A percentile compares a stretch with the other conserved stretches of the same genome.
These are phyloP conservation scores for Colletotrichum kahawae DNA, from an alignment of 2,329 filamentous ascomycete genomes.

Conservation along the genomic window DNA sequence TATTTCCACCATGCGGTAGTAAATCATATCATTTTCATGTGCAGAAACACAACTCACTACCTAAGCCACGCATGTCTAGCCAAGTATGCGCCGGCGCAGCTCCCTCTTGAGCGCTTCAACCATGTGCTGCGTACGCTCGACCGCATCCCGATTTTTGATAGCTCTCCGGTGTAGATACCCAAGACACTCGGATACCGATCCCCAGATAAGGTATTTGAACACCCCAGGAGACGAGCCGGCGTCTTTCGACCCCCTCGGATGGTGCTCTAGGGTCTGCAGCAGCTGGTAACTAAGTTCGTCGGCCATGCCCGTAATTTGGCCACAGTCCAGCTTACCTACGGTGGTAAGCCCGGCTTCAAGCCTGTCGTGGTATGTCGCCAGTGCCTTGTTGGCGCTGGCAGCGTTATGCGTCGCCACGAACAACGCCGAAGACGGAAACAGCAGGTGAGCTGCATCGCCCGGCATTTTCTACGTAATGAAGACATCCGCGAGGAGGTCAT, in stretches of 20 bases:
- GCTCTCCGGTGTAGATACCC: constrained; percentile 24
- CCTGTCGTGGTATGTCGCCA: constrained; percentile 61
- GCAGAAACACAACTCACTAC: too few relatives aligned
- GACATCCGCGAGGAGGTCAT: constrained; percentile 72
- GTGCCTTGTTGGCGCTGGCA: constrained; percentile 54
- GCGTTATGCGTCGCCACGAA: constrained; percentile 86
- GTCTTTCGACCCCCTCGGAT: background rate
- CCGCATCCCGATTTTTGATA: constrained; percentile 23
- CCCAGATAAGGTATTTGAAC: constrained; percentile 25
- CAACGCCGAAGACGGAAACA: constrained; percentile 61
- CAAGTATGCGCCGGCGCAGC: constrained; percentile 29
- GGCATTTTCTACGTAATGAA: constrained; percentile 66
- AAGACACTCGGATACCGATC: constrained; percentile 24
- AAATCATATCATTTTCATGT: background rate
- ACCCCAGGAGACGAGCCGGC: background rate
- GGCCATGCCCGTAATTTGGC: constrained; percentile 70
- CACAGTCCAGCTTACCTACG: constrained; percentile 42
- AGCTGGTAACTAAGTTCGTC: constrained; percentile 83
- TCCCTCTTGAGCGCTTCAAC: constrained; percentile 31
- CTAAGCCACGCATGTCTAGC: background rate
- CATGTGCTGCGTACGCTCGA: constrained; percentile 28
- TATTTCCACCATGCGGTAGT: background rate
- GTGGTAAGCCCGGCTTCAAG: constrained; percentile 49
- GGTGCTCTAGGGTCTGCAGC: constrained; percentile 28
- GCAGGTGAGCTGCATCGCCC: constrained; percentile 37